phyloP scores from a whole-genome alignment of 768 basidiomycete species.

The Psilocybe subaeruginosa region DNA sequence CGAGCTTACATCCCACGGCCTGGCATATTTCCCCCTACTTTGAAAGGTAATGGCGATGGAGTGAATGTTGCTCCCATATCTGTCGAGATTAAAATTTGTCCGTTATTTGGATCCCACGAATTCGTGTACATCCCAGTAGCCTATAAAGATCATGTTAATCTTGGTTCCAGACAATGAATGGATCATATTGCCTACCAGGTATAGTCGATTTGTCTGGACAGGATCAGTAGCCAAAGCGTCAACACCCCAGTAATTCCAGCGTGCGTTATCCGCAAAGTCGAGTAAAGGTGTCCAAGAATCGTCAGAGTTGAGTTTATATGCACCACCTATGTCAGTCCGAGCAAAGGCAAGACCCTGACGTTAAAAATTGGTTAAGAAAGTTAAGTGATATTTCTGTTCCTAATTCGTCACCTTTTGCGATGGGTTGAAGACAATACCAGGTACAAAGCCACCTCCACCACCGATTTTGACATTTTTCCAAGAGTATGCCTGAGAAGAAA shows the following conservation, averaged over 20 bases:
- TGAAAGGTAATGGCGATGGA: conserved; percentile 57
- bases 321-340: conserved; percentile 71
- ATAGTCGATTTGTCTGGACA: conserved; percentile 54
- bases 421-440: conserved; percentile 65
- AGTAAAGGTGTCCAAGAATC: conserved; percentile 66
- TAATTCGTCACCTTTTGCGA: conserved; percentile 40
- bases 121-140: conserved; percentile 68
- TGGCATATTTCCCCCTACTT: conserved; percentile 72
- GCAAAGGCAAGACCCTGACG: conserved; percentile 59
- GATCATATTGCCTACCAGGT: conserved; percentile 38
- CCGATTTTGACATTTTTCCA: conserved; percentile 68
- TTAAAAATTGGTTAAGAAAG: background rate
- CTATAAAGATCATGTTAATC: conserved; percentile 24
- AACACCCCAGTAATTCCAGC: conserved; percentile 65
- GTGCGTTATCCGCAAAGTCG: conserved; percentile 50
- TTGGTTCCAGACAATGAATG: background rate
- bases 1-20: conserved; percentile 60
- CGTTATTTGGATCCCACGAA: conserved; percentile 64
- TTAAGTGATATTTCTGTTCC: background rate
- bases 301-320: conserved; percentile 62
- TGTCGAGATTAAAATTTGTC: conserved; percentile 61
- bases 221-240: conserved; percentile 69
- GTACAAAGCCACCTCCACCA: conserved; percentile 53
- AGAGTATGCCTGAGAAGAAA: conserved; percentile 52
- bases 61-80: conserved; percentile 62